phyloP scores from a whole-genome alignment of 192 early-diverging fungal species.

The Glomus cerebriforme region DNA sequence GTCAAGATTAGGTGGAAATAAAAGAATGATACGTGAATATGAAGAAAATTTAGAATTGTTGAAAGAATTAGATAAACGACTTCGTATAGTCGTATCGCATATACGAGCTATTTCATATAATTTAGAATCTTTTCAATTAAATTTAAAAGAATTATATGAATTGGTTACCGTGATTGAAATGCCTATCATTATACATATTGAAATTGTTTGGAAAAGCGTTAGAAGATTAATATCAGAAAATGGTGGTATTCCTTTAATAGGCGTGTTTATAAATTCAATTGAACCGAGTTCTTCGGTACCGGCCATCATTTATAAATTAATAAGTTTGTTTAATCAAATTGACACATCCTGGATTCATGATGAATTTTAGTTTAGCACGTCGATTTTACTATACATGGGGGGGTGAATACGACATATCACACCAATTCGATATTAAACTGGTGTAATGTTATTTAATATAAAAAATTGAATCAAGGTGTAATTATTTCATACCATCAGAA shows the following conservation, averaged over 20 bases:
- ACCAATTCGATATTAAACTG: too few species aligned
- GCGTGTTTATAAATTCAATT: too few species aligned
- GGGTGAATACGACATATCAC: too few species aligned
- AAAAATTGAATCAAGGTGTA: too few species aligned
- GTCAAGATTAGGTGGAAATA: conserved; percentile 38
- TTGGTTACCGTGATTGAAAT: conserved; percentile 35
- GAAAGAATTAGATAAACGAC: conserved; percentile 41
- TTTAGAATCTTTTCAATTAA: conserved; percentile 51
- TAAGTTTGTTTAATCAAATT: too few species aligned
- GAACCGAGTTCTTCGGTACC: too few species aligned
- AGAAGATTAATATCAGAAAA: conserved; percentile 28
- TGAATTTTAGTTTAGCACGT: too few species aligned
- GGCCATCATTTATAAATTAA: too few species aligned
- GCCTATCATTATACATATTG: conserved; percentile 44
- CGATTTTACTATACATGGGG: too few species aligned
- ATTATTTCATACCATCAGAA: too few species aligned
- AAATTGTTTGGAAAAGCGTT: conserved; percentile 44
- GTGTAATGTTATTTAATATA: too few species aligned
- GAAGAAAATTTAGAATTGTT: conserved; percentile 46
- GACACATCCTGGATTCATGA: too few species aligned
- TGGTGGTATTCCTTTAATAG: background rate
- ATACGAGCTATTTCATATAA: conserved; percentile 43
- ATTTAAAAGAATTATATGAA: conserved; percentile 50
- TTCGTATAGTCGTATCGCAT: conserved; percentile 41
- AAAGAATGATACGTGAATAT: conserved; percentile 32